Evolutionary conservation across 495 filamentous ascomycete species (phyloP).

Genomic region (Xylaria grammica): DNA sequence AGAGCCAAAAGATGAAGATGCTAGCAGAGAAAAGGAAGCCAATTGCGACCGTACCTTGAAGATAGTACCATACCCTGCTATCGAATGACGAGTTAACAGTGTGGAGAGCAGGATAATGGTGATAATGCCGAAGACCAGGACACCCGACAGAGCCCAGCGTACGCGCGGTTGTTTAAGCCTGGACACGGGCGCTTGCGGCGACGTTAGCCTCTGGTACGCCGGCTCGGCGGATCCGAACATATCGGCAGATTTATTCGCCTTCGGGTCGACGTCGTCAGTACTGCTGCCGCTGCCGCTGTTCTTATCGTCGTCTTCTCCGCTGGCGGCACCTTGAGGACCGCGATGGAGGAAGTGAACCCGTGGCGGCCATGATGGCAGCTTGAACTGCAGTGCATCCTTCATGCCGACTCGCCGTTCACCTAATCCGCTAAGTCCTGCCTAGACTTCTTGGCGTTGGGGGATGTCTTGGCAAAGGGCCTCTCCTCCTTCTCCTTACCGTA

Average conservation of each 20-base stretch:
- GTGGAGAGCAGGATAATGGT: conserved; percentile 25
- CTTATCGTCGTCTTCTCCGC: not conserved
- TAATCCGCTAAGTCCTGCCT: not conserved
- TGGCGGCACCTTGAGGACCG: not conserved
- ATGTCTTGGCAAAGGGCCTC: conserved; percentile 14
- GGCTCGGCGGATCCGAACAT: conserved; percentile 13
- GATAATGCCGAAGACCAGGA: conserved; percentile 17
- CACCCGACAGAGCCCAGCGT: conserved; percentile 6
- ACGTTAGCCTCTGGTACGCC: conserved; percentile 13
- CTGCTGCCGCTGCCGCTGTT: conserved; percentile 1
- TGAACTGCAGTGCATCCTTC: conserved; percentile 17
- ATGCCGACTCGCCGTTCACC: conserved; percentile 13
- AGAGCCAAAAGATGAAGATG: not conserved
- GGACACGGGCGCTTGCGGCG: not conserved
- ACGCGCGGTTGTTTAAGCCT: conserved; percentile 5
- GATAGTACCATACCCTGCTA: not conserved
- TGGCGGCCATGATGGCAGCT: conserved; percentile 22
- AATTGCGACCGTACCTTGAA: conserved; percentile 20
- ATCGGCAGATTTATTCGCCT: conserved; percentile 10
- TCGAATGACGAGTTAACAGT: conserved; percentile 18
- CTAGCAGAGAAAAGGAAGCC: not conserved
- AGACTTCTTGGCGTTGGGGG: conserved; percentile 11
- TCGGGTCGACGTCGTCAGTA: not conserved
- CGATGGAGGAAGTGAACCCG: conserved; percentile 11
- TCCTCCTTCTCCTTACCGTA: not conserved